Evolutionary conservation across 352 stramenopile genomes (phyloP).

Genomic region (Phytopythium montanum): DNA sequence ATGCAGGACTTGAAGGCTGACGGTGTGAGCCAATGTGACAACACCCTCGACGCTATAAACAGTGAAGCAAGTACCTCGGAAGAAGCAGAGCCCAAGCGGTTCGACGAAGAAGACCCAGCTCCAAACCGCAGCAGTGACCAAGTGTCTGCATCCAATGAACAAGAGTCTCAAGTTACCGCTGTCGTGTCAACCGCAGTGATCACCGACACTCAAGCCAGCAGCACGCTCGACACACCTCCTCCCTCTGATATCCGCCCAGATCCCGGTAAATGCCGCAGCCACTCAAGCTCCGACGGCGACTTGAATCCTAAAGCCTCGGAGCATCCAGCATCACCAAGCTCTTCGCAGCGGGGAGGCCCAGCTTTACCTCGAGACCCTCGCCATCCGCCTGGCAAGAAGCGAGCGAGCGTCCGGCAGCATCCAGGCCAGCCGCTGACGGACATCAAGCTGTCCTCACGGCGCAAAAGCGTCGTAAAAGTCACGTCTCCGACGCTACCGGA

Average conservation of each 20-base stretch:
- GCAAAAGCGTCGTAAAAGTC: slow-evolving; percentile 6
- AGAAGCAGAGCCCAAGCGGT: background rate
- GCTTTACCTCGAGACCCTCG: background rate
- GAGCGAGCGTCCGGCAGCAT: background rate
- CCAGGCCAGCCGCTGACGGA: background rate
- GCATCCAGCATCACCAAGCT: background rate
- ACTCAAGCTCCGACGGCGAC: background rate
- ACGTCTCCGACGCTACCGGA: background rate
- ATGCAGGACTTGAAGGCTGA: background rate
- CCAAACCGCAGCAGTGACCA: background rate
- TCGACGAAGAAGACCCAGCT: background rate
- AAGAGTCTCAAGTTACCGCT: background rate
- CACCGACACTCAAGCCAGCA: background rate
- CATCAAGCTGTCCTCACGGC: background rate
- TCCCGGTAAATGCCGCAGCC: background rate
- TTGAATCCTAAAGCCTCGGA: background rate
- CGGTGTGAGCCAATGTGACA: background rate
- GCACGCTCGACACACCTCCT: background rate
- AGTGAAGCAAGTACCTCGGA: background rate
- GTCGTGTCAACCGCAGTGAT: background rate
- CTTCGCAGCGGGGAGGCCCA: background rate
- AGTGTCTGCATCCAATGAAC: background rate
- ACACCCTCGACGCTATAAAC: background rate
- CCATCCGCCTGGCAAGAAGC: background rate
- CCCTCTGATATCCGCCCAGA: background rate